Evolutionary conservation across 495 filamentous ascomycete species (phyloP), one percentile per base, ranked within the genome.

Genomic region (Talaromyces stipitatus): DNA sequence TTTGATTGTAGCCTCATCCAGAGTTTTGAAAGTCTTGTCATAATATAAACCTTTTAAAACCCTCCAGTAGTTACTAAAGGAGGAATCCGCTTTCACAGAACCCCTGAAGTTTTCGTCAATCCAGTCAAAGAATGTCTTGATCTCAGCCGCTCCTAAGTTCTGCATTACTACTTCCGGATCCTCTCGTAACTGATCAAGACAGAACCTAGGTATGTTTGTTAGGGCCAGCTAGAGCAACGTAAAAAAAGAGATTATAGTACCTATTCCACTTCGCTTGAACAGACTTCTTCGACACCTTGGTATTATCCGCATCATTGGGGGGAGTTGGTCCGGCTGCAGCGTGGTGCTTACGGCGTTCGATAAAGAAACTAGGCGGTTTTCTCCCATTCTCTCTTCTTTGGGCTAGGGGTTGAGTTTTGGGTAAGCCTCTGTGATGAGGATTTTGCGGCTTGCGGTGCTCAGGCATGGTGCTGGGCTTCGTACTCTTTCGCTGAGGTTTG

Each of bases 51-150:
- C 46, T 53, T 60, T 60, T 10, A 60, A 48, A 24, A 52, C 54
- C 58, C 52, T 48, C 58, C 18, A 60, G 24, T 60, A 56, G 43
- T 56, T 60, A 8, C 50, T 41, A 16, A 60, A 24, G 6, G 52
- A 47, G 28, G 16, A 18, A 30, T 60, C 11, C 7, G 23, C 10
- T 53, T 57, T 60, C 11, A 60, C 43, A n/a, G 41, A 60, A 14
- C 53, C 29, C 14, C 4, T 36, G 26, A 57, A 60, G 38, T 60
- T 51, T 29, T 51, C 14, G 12, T 60, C 28, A 41, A 61, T 61
- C 59, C 30, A 61, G 32, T 61, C 24, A 61, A 61, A 58, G 32
- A 56, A 61, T 41, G 33, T 45, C 28, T 58, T 61, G 18, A 56
- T 55, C 50, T 58, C 36, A 14, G 20, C 30, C 14, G 33, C 1